Evolutionary conservation across 345 rosid genomes (phyloP), one percentile per base, ranked within the genome.

Genomic region (Erucastrum elatum): DNA sequence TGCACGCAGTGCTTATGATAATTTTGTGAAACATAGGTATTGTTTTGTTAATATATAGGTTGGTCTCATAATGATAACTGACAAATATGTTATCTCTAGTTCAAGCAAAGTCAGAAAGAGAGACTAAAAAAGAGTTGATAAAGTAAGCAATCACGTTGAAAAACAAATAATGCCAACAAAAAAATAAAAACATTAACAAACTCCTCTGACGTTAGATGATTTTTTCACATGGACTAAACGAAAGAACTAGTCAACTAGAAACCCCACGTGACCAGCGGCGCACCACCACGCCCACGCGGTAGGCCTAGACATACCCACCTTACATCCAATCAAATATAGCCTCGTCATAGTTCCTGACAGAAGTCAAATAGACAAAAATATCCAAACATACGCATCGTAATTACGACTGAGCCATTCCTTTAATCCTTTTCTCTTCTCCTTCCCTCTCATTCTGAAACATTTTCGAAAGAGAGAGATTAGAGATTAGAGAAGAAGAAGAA

Each of bases 401-500:
- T 67, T 67, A 73, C 77, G 34, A 68, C 17, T 60, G 59, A 35
- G 60, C 37, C 70, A 46, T 13, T 46, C 56, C 5, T 5, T 21
- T 21, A 21, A 21, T 21, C 21, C 21, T 21, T 21, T 12, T 1
- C 1, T 6, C 27, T 12, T 67, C 74, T 6, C 62, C 66, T 74
- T 80, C 79, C 75, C 82, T 80, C 82, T 74, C 82, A 74, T 66
- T 72, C 74, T 63, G 49, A 67, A 65, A 69, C 2, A 3, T 7
- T 39, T 41, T 56, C 6, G 8, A 66, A 37, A 17, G 8, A 65
- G 15, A 65, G 31, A 2, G 44, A 2, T 8, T 7, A 8, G 68
- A 63, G 58, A 70, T 56, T 2, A 27, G 0, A 66, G 4, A 15
- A 68, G 46, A 17, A 68, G 61, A 13, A 69, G 46, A 5, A 92